Evolutionary conservation across 2,329 filamentous ascomycete species (phyloP).

Genomic region (Alternaria arbusti): DNA sequence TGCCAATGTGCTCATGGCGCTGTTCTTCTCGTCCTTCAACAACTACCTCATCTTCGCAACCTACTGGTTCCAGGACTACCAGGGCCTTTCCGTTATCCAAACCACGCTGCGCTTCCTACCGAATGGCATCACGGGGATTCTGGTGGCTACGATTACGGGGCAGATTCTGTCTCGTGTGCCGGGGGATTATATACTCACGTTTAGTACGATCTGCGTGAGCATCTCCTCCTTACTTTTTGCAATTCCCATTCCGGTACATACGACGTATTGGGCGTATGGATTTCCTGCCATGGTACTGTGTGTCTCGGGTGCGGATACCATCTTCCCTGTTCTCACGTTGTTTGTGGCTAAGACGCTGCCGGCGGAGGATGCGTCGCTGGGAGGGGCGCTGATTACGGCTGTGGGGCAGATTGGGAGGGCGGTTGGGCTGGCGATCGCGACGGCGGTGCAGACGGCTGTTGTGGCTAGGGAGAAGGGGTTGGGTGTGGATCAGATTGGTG

Average conservation of each 20-base stretch:
- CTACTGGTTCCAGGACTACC: constrained; percentile 74
- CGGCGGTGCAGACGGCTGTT: constrained; percentile 68
- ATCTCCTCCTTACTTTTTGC: constrained; percentile 67
- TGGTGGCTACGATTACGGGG: constrained; percentile 62
- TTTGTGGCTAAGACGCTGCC: constrained; percentile 70
- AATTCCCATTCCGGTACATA: constrained; percentile 65
- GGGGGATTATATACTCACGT: constrained; percentile 63
- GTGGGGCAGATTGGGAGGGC: constrained; percentile 70
- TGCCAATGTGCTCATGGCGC: constrained; percentile 68
- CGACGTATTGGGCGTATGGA: constrained; percentile 71
- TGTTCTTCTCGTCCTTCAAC: constrained; percentile 73
- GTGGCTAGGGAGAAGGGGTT: constrained; percentile 34
- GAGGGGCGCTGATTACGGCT: constrained; percentile 71
- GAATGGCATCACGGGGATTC: constrained; percentile 65
- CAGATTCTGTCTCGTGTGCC: constrained; percentile 57
- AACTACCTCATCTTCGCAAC: constrained; percentile 72
- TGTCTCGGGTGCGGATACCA: constrained; percentile 70
- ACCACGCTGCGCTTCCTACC: constrained; percentile 74
- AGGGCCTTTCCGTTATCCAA: constrained; percentile 66
- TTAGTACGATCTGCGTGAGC: constrained; percentile 63
- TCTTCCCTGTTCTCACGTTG: constrained; percentile 69
- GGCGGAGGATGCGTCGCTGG: constrained; percentile 69
- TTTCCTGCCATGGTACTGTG: constrained; percentile 70
- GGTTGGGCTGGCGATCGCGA: constrained; percentile 69
- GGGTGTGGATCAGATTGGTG: constrained; percentile 35